phyloP scores from a whole-genome alignment of 2,329 filamentous ascomycete genomes.

The Xylaria sp. region DNA sequence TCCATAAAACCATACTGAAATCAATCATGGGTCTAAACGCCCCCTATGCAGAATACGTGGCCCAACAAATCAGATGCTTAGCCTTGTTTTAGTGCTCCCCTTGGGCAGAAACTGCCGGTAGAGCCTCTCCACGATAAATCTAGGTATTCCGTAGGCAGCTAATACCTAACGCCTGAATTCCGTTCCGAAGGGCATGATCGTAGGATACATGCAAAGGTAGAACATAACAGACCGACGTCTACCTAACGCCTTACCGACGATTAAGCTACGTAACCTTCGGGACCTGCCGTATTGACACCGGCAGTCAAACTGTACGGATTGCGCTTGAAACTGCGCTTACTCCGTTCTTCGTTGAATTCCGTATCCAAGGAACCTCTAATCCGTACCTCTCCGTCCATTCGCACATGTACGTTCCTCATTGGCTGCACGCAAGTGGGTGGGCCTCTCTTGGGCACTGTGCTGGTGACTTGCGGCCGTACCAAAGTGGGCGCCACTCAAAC shows the following conservation, averaged over 20 bases:
- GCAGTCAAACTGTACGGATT: no score
- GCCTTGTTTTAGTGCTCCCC: not conserved
- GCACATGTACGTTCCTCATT: not conserved
- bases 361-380: no score
- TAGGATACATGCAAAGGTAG: not conserved
- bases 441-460: not conserved
- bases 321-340: no score
- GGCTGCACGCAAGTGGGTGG: not conserved
- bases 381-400: no score
- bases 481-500: not conserved
- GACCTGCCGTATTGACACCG: not conserved
- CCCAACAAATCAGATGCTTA: not conserved
- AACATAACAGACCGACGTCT: not conserved
- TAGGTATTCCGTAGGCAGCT: not conserved
- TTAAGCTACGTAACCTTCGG: not conserved
- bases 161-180: not conserved
- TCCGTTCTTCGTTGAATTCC: no score
- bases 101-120: not conserved
- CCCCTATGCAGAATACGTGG: not conserved
- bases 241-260: not conserved
- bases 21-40: not conserved
- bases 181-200: not conserved
- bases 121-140: not conserved
- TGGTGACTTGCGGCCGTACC: not conserved
- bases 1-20: conserved; percentile 1